phyloP scores from a whole-genome alignment of 2,329 filamentous ascomycete genomes.

The Stylonectria norvegica region DNA sequence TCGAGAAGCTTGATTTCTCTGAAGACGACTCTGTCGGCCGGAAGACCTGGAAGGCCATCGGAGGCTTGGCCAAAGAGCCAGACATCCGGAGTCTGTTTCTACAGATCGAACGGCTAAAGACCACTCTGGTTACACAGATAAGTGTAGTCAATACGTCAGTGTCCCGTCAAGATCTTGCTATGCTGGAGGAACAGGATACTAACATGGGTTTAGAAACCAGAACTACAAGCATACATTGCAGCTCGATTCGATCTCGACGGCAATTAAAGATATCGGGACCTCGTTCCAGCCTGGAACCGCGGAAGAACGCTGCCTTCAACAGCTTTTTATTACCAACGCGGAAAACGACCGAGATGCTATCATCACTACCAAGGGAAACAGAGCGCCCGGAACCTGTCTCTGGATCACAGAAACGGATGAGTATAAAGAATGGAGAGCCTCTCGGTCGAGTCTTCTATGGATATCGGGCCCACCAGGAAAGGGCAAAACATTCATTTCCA shows the following conservation, averaged over 20 bases:
- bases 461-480: conserved; percentile 11
- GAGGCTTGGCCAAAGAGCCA: conserved; percentile 4
- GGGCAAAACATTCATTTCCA: conserved; percentile 12
- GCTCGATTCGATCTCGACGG: background rate
- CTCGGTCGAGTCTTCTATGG: conserved; percentile 7
- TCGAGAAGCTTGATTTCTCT: conserved; percentile 2
- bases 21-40: background rate
- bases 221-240: background rate
- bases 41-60: conserved; percentile 11
- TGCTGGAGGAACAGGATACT: too few species aligned
- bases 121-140: background rate
- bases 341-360: conserved; percentile 7
- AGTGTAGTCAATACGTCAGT: background rate
- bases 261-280: conserved; percentile 1
- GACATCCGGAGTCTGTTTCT: conserved; percentile 4
- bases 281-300: background rate
- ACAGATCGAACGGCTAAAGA: conserved; percentile 5
- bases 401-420: conserved; percentile 8
- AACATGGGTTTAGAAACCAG: background rate
- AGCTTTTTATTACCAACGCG: conserved; percentile 11
- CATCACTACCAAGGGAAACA: conserved; percentile 7
- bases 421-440: conserved; percentile 5
- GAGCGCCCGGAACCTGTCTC: conserved; percentile 10
- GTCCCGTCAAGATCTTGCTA: too few species aligned
- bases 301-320: conserved; percentile 1